phyloP scores from a whole-genome alignment of 805 yeast genomes.

The Cyberlindnera suaveolens region DNA sequence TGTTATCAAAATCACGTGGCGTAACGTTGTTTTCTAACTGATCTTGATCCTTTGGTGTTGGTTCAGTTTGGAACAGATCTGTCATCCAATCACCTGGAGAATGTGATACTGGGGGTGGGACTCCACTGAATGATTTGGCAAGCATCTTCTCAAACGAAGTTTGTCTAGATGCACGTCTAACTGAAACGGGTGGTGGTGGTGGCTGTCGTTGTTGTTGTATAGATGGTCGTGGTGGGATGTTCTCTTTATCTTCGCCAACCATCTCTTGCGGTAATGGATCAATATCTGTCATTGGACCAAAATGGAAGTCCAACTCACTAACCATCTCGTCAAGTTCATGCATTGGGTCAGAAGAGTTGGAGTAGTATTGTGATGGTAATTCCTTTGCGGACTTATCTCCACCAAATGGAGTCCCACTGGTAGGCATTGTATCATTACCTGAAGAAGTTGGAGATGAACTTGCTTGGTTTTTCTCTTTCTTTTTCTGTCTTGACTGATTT shows the following conservation, averaged over 20 bases:
- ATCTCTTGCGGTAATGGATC: slow-evolving; percentile 23
- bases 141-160: slow-evolving; percentile 32
- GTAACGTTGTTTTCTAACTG: slow-evolving; percentile 5
- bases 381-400: slow-evolving; percentile 1
- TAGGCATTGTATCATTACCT: slow-evolving; percentile 17
- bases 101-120: slow-evolving; percentile 11
- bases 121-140: slow-evolving; percentile 32
- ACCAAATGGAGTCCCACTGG: slow-evolving; percentile 11
- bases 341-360: slow-evolving; percentile 27
- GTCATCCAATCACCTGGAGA: slow-evolving; percentile 25
- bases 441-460: slow-evolving; percentile 18
- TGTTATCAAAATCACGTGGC: slow-evolving; percentile 16
- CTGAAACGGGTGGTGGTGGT: slow-evolving; percentile 6
- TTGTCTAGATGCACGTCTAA: slow-evolving; percentile 23
- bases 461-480: slow-evolving; percentile 4
- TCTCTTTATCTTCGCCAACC: slow-evolving; percentile 28
- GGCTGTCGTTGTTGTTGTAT: slow-evolving; percentile 6
- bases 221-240: slow-evolving; percentile 29
- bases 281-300: slow-evolving; percentile 25
- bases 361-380: slow-evolving; percentile 6
- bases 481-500: slow-evolving; percentile 1
- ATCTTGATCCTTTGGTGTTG: slow-evolving; percentile 22
- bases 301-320: slow-evolving; percentile 25
- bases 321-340: slow-evolving; percentile 31
- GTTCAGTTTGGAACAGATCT: slow-evolving; percentile 18